Conservation (phyloP, 305 asterid genomes). For the Fraxinus velutina region DNA sequence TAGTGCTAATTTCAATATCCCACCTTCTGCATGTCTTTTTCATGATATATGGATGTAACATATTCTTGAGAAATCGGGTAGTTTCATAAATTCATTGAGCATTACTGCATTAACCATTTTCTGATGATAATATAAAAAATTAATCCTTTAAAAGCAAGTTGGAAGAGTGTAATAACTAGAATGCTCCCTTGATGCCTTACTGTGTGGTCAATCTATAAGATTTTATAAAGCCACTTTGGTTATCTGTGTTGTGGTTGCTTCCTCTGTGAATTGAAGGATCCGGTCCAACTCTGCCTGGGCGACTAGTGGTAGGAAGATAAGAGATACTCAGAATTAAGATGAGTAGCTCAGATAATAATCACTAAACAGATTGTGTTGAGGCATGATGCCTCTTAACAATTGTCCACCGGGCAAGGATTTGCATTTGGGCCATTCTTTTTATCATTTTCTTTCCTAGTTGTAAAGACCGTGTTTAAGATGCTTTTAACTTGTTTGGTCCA, state of each 20-base stretch:
- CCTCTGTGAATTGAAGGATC: neutral
- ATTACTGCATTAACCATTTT: neutral
- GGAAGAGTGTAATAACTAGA: neutral
- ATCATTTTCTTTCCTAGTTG: neutral
- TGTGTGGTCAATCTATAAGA: neutral
- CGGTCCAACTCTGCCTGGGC: neutral
- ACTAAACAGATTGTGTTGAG: neutral
- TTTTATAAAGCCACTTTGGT: neutral
- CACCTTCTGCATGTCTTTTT: neutral
- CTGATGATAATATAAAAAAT: neutral
- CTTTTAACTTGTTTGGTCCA: constrained; percentile 25
- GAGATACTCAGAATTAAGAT: neutral
- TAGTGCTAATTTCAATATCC: neutral
- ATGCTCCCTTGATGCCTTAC: neutral
- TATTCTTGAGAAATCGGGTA: neutral
- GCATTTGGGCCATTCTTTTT: neutral
- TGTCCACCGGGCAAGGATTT: neutral
- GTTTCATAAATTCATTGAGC: neutral
- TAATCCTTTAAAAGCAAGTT: neutral
- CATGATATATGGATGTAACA: neutral
- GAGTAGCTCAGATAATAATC: neutral
- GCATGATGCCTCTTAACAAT: neutral
- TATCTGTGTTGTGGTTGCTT: neutral
- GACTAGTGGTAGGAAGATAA: neutral
- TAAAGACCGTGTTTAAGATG: neutral